phyloP scores from a whole-genome alignment of 257 asterid species.

The Lithospermum erythrorhizon region DNA sequence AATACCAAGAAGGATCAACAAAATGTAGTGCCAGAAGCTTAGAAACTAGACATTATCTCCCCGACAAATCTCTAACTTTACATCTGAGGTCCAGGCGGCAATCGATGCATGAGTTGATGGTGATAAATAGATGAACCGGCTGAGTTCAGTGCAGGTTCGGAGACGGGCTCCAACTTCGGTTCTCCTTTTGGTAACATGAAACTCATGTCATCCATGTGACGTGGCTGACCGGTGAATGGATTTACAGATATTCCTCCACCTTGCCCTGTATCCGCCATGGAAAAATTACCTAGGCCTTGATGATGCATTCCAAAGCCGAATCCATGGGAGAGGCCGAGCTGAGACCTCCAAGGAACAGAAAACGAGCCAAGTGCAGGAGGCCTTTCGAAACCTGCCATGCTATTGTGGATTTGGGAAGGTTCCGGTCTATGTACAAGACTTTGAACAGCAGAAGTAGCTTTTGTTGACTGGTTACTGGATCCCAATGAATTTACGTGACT shows the following conservation, averaged over 20 bases:
- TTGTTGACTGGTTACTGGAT: conserved; percentile 16
- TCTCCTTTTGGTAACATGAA: conserved; percentile 47
- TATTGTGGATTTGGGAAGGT: conserved; percentile 40
- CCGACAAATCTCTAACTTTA: conserved; percentile 12
- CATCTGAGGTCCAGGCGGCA: conserved; percentile 63
- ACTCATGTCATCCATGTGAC: conserved; percentile 23
- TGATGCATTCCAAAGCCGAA: conserved; percentile 48
- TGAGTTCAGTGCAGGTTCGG: conserved; percentile 37
- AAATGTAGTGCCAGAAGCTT: not conserved
- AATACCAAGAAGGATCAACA: not conserved
- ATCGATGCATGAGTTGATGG: conserved; percentile 47
- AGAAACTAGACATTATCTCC: not conserved
- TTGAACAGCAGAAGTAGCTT: conserved; percentile 20
- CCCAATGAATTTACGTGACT: conserved; percentile 37
- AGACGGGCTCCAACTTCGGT: conserved; percentile 39
- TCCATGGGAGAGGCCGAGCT: conserved; percentile 34
- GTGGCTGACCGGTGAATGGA: conserved; percentile 37
- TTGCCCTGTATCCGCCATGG: conserved; percentile 33
- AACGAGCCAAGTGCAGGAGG: conserved; percentile 29
- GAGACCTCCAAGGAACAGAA: conserved; percentile 32
- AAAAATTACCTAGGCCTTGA: conserved; percentile 25
- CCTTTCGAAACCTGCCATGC: conserved; percentile 33
- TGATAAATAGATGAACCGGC: conserved; percentile 37
- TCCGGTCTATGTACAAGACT: conserved; percentile 36
- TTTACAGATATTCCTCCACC: conserved; percentile 32